These are phyloP conservation scores for Pythium utonaiense DNA, from an alignment of 352 stramenopile species.

Conservation along the genomic window DNA sequence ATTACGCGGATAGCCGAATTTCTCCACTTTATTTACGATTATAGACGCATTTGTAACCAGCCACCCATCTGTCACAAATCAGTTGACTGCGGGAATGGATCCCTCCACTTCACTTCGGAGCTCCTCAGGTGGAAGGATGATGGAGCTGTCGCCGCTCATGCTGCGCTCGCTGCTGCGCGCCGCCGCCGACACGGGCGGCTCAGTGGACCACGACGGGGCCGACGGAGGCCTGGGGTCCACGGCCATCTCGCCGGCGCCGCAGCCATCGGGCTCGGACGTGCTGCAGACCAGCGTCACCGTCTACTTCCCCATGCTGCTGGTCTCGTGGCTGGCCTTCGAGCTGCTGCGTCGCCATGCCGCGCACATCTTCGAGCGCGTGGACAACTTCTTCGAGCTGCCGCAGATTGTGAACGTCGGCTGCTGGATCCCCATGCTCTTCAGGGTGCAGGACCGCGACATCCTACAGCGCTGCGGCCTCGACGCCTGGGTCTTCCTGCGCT, in stretches of 20 bases:
- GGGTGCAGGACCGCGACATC: conserved; percentile 50
- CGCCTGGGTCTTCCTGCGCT: conserved; percentile 72
- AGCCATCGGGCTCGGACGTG: conserved; percentile 30
- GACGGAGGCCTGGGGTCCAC: background rate
- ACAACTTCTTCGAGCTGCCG: conserved; percentile 31
- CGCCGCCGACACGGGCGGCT: conserved; percentile 2
- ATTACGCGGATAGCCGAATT: background rate
- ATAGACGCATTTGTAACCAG: conserved; percentile 4
- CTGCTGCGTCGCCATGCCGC: conserved; percentile 40
- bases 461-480: conserved; percentile 62
- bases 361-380: conserved; percentile 46
- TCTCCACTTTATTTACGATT: background rate
- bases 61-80: conserved; percentile 5
- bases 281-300: conserved; percentile 54
- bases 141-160: conserved; percentile 8
- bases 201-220: background rate
- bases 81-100: conserved; percentile 6
- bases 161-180: conserved; percentile 16
- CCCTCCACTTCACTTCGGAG: conserved; percentile 4
- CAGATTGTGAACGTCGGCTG: conserved; percentile 14
- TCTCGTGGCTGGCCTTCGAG: conserved; percentile 59
- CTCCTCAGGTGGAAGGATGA: background rate
- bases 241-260: background rate
- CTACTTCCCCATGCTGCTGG: conserved; percentile 60
- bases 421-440: conserved; percentile 67